phyloP scores from a whole-genome alignment of 495 filamentous ascomycete genomes.

The Letharia columbiana region DNA sequence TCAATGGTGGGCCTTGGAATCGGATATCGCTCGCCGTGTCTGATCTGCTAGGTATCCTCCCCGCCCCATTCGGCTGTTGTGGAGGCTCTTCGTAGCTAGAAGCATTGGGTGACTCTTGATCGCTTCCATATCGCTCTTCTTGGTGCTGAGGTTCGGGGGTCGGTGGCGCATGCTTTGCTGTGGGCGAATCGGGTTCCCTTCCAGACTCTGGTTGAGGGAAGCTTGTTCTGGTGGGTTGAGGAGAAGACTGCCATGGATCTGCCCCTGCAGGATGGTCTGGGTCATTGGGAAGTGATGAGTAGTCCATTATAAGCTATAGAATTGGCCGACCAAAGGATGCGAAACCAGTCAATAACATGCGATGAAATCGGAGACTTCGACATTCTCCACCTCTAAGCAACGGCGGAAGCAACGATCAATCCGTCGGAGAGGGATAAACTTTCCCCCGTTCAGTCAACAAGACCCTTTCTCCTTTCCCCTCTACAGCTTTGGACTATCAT shows the following conservation, averaged over 20 bases:
- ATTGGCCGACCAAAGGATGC: neutral
- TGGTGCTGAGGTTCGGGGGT: slow-evolving; percentile 29
- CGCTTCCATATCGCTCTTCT: slow-evolving; percentile 21
- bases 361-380: neutral
- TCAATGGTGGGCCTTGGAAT: slow-evolving; percentile 33
- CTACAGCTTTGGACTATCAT: neutral
- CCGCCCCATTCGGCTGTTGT: slow-evolving; percentile 13
- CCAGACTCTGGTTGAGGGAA: slow-evolving; percentile 38
- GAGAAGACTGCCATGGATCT: slow-evolving; percentile 71
- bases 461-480: no score
- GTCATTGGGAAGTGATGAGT: slow-evolving; percentile 67
- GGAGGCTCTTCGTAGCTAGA: slow-evolving; percentile 12
- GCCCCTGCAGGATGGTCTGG: slow-evolving; percentile 58
- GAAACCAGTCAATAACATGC: neutral
- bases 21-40: slow-evolving; percentile 19
- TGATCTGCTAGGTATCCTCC: slow-evolving; percentile 8
- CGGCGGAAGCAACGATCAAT: neutral
- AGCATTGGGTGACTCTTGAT: slow-evolving; percentile 20
- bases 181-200: slow-evolving; percentile 51
- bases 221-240: slow-evolving; percentile 50
- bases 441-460: neutral
- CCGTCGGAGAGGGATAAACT: neutral
- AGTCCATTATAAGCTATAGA: slow-evolving; percentile 55
- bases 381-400: neutral
- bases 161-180: slow-evolving; percentile 33